phyloP scores from a whole-genome alignment of 106 monocot species.

The Dioscorea dumetorum region DNA sequence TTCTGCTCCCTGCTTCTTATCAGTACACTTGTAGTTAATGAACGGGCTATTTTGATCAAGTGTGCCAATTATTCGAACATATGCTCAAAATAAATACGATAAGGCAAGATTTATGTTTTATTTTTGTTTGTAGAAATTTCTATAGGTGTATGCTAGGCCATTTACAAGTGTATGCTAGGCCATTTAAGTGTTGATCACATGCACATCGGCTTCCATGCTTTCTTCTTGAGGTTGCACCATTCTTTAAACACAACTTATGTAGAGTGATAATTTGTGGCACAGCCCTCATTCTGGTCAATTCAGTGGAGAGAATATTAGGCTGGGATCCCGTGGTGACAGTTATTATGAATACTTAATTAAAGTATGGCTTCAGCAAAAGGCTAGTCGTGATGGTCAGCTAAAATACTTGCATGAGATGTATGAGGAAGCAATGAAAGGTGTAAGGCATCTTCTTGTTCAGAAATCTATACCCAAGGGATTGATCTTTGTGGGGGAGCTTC shows the following conservation, averaged over 20 bases:
- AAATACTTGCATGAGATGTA: conserved; percentile 87
- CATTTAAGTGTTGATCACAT: too few species aligned
- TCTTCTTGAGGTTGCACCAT: neutral
- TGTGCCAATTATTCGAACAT: too few species aligned
- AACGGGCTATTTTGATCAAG: too few species aligned
- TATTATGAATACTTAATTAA: conserved; percentile 94
- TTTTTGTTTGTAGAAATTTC: too few species aligned
- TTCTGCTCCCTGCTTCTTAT: too few species aligned
- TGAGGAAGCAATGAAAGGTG: conserved; percentile 87
- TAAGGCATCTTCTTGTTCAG: conserved; percentile 75
- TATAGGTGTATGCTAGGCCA: too few species aligned
- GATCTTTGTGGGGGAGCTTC: conserved; percentile 89
- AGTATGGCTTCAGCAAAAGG: conserved; percentile 84
- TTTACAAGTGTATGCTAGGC: too few species aligned
- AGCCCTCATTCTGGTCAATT: conserved; percentile 83
- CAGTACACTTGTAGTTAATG: too few species aligned
- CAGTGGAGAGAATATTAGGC: conserved; percentile 79
- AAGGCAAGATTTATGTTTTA: too few species aligned
- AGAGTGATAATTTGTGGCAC: conserved; percentile 16
- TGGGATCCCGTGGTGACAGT: conserved; percentile 96
- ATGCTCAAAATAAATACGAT: too few species aligned
- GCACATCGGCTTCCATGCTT: too few species aligned
- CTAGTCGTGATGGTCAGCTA: conserved; percentile 28
- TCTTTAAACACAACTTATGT: conserved; percentile 2
- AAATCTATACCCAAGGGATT: conserved; percentile 80